Evolutionary conservation across 2,329 filamentous ascomycete species (phyloP).

Genomic region (Pezicula neosporulosa): DNA sequence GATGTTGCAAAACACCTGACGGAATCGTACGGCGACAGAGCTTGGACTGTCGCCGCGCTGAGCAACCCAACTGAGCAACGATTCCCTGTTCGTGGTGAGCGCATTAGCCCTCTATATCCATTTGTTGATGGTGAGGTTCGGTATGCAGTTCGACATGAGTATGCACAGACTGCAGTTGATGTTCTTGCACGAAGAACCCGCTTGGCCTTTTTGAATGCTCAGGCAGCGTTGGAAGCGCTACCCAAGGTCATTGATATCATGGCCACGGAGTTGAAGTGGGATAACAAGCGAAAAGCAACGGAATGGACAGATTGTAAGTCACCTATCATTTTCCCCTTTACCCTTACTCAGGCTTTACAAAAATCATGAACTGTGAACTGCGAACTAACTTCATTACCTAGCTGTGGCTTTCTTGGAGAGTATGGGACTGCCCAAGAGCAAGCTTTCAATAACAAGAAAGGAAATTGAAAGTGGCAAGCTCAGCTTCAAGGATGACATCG

Average conservation of each 20-base stretch:
- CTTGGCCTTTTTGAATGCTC: slow-evolving; percentile 86
- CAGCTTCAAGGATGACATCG: slow-evolving; percentile 51
- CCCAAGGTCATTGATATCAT: slow-evolving; percentile 87
- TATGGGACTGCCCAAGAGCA: slow-evolving; percentile 62
- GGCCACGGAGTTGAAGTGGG: slow-evolving; percentile 80
- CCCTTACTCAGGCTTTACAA: not conserved
- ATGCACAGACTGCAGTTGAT: slow-evolving; percentile 87
- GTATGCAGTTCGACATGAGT: slow-evolving; percentile 85
- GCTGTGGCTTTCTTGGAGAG: slow-evolving; percentile 58
- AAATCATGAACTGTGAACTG: not conserved
- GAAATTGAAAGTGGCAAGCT: slow-evolving; percentile 60
- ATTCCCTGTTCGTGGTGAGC: slow-evolving; percentile 79
- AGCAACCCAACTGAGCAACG: slow-evolving; percentile 73
- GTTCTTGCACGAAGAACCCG: slow-evolving; percentile 82
- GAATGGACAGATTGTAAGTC: slow-evolving; percentile 76
- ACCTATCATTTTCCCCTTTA: not conserved
- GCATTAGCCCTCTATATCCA: slow-evolving; percentile 77
- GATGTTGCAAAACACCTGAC: slow-evolving; percentile 88
- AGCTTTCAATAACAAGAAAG: slow-evolving; percentile 53
- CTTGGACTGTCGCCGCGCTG: slow-evolving; percentile 84
- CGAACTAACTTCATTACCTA: slow-evolving; percentile 20
- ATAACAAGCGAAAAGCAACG: slow-evolving; percentile 63
- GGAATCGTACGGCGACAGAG: slow-evolving; percentile 85
- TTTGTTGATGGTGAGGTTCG: slow-evolving; percentile 90
- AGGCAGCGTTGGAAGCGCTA: slow-evolving; percentile 82